Conservation (phyloP, 805 yeast genomes). For the Candida manassasensis region DNA sequence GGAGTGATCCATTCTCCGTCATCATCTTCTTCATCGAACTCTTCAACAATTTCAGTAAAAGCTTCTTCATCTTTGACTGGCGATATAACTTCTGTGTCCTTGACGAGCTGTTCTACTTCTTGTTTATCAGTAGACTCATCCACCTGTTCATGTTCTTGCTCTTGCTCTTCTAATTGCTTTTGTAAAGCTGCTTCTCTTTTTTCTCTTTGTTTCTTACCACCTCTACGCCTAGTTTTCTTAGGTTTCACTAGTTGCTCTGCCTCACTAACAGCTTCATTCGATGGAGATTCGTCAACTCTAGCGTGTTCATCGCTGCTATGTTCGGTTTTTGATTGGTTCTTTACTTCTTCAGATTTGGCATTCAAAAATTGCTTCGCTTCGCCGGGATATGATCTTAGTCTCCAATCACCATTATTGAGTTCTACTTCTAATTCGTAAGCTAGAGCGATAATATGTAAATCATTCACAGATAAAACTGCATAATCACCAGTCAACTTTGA, state of each 20-base stretch:
- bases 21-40: constrained; percentile 72
- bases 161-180: constrained; percentile 20
- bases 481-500: constrained; percentile 89
- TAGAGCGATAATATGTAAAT: constrained; percentile 87
- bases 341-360: constrained; percentile 8
- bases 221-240: constrained; percentile 46
- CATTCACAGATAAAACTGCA: constrained; percentile 82
- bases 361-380: constrained; percentile 34
- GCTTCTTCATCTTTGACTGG: constrained; percentile 9
- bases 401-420: constrained; percentile 60
- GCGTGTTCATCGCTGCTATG: constrained; percentile 8
- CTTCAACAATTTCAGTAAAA: constrained; percentile 32
- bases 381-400: constrained; percentile 72
- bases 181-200: constrained; percentile 42
- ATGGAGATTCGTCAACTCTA: constrained; percentile 8
- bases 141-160: constrained; percentile 8
- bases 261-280: neutral
- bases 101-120: constrained; percentile 6
- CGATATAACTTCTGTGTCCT: neutral
- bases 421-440: constrained; percentile 84
- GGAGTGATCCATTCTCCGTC: constrained; percentile 91
- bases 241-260: constrained; percentile 8
- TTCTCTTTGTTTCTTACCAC: constrained; percentile 61
- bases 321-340: constrained; percentile 5
- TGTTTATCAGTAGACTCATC: constrained; percentile 8